Percentiles rank a stretch among this genome's conserved stretches.
These are phyloP conservation scores for Haplographium delicatum DNA, from an alignment of 495 filamentous ascomycete species.

Conservation along the genomic window DNA sequence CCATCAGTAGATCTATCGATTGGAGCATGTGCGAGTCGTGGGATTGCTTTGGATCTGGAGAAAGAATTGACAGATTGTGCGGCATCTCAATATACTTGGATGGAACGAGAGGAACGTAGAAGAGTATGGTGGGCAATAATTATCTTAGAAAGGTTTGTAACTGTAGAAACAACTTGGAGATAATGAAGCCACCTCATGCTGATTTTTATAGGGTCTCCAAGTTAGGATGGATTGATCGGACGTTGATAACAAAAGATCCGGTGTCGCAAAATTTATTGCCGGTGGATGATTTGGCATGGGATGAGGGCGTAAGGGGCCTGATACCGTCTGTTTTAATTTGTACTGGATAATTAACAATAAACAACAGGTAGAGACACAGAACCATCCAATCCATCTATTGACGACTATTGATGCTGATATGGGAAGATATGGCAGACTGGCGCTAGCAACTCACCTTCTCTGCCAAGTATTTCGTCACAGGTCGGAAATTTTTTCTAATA, in stretches of 20 bases:
- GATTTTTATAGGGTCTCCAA: background rate
- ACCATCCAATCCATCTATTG: no score
- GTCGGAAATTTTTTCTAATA: no score
- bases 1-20: constrained; percentile 41
- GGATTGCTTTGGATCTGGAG: constrained; percentile 20
- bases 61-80: background rate
- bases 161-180: background rate
- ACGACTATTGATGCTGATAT: no score
- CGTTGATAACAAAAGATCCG: constrained; percentile 31
- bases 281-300: constrained; percentile 38
- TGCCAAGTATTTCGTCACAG: no score
- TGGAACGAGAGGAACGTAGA: constrained; percentile 43
- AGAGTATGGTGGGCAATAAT: constrained; percentile 46
- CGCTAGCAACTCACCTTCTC: no score
- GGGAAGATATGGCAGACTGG: no score
- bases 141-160: constrained; percentile 37
- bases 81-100: constrained; percentile 30
- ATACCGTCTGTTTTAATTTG: no score
- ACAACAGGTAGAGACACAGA: no score
- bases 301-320: constrained; percentile 14
- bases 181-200: background rate
- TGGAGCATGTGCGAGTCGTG: constrained; percentile 34
- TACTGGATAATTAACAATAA: no score
- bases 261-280: constrained; percentile 33
- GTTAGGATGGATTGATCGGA: background rate